These are phyloP conservation scores for Withania somnifera DNA, from an alignment of 305 asterid genomes.

Conservation along the genomic window DNA sequence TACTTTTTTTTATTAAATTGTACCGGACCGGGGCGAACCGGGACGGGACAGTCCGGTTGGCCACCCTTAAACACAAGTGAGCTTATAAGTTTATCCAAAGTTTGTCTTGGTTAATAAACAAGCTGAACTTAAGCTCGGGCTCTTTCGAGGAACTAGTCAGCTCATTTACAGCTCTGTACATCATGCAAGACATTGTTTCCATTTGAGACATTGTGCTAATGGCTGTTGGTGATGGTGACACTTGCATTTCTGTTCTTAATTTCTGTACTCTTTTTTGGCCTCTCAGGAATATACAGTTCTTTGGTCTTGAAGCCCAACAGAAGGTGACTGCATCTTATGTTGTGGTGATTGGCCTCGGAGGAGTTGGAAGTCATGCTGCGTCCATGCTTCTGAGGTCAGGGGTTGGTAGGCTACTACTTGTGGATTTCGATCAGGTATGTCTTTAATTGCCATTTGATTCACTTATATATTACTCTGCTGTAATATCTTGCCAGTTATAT, in stretches of 20 bases:
- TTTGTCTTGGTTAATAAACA: background rate
- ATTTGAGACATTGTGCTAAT: background rate
- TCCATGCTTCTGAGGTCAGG: constrained; percentile 97
- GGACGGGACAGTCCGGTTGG: too few relatives aligned
- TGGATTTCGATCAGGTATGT: constrained; percentile 91
- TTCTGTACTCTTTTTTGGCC: constrained; percentile 12
- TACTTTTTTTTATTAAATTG: too few relatives aligned
- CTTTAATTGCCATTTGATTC: background rate
- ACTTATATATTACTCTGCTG: background rate
- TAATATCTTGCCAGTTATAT: background rate
- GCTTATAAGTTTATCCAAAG: background rate
- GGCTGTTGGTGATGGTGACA: background rate
- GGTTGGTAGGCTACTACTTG: constrained; percentile 84
- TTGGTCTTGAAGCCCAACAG: constrained; percentile 71
- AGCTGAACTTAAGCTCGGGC: background rate
- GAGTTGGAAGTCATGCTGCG: constrained; percentile 99
- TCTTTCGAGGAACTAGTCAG: background rate
- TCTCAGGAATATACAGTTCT: constrained; percentile 86
- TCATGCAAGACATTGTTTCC: background rate
- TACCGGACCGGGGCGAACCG: too few relatives aligned
- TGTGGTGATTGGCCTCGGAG: constrained; percentile 97
- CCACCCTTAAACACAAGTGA: too few relatives aligned
- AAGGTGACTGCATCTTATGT: constrained; percentile 76
- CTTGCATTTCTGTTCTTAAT: constrained; percentile 1
- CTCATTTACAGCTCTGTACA: background rate